Percentiles rank a stretch among this genome's conserved stretches.
phyloP scores from a whole-genome alignment of 352 stramenopile genomes.

The Pythium oligandrum region DNA sequence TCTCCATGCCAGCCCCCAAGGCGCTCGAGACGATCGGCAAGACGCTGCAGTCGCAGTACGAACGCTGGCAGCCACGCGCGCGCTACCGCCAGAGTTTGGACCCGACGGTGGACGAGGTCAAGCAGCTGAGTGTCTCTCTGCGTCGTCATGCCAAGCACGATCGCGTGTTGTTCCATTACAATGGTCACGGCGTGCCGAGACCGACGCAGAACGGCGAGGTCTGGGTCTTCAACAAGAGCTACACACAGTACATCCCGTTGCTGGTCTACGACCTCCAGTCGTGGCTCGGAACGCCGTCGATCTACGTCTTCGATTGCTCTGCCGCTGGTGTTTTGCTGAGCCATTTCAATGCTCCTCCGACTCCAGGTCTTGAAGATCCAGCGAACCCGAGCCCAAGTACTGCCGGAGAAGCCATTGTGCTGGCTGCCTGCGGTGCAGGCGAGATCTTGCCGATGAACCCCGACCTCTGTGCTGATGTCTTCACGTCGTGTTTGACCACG shows the following conservation, averaged over 20 bases:
- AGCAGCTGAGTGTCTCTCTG: conserved; percentile 91
- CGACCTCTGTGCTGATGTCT: conserved; percentile 98
- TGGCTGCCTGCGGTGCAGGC: conserved; percentile 91
- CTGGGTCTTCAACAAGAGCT: conserved; percentile 99
- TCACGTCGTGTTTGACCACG: conserved; percentile 99
- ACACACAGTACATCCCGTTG: conserved; percentile 99
- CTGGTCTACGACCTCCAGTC: conserved; percentile 94
- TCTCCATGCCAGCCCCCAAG: conserved; percentile 91
- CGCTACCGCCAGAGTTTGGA: conserved; percentile 95
- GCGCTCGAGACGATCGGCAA: conserved; percentile 96
- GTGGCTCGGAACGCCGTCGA: conserved; percentile 91
- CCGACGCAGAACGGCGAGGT: conserved; percentile 97
- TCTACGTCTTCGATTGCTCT: conserved; percentile 99
- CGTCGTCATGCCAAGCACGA: conserved; percentile 90
- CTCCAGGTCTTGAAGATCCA: not conserved
- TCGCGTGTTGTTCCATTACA: conserved; percentile 99
- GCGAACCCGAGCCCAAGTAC: conserved; percentile 2
- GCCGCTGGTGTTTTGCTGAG: conserved; percentile 93
- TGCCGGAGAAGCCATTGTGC: conserved; percentile 92
- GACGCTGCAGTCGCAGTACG: conserved; percentile 94
- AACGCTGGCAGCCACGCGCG: conserved; percentile 92
- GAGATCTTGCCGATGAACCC: conserved; percentile 96
- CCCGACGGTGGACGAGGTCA: conserved; percentile 96
- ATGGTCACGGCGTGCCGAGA: conserved; percentile 98
- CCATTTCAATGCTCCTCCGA: conserved; percentile 82